phyloP scores from a whole-genome alignment of 306 rosid genomes.

The peach (Prunus persica) region Prunus_persica_NCBIv2 NC_034015.1:20991501-20992000 shows the following conservation, averaged over 20 bases:
- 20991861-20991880: conserved; percentile 84
- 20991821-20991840: conserved; percentile 52
- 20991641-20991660: conserved; percentile 86
- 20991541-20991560: background rate
- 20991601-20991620: background rate
- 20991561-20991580: background rate
- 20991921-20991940: conserved; percentile 53
- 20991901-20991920: conserved; percentile 60
- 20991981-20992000: background rate
- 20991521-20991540: background rate
- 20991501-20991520: background rate
- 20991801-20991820: conserved; percentile 47
- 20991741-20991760: conserved; percentile 17
- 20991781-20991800: conserved; percentile 72
- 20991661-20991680: conserved; percentile 62
- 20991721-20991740: conserved; percentile 10
- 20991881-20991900: conserved; percentile 73
- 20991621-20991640: conserved; percentile 35
- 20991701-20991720: conserved; percentile 25
- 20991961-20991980: background rate
- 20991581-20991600: background rate
- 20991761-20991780: conserved; percentile 67
- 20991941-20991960: conserved; percentile 69
- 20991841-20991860: conserved; percentile 57
- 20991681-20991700: conserved; percentile 34